Base-by-base conservation (phyloP, 31 red algal genomes). In the Bonnemaisonia californica region DNA sequence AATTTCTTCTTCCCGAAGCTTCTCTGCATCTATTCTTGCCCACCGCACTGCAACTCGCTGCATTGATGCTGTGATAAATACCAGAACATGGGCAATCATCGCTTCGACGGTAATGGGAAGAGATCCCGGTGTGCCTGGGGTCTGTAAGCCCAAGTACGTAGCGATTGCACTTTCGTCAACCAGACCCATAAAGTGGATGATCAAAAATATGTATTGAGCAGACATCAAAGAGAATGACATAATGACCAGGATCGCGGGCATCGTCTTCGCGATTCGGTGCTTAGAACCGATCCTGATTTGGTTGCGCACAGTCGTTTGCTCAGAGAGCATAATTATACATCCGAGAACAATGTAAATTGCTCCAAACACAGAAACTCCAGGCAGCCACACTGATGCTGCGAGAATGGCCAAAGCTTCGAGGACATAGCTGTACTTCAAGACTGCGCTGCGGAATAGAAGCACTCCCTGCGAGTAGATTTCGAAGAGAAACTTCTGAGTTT, bases 211-310 rank as follows among this genome's bases (percentile, higher is more conserved):
- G 34, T 88, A 88, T 38, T 88, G 84, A 7, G 66, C n/a, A 18
- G 84, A 77, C 74, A 88, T 79, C 42, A 79, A 40, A 23, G 73
- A 37, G 39, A 78, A 88, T 4, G 84, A 78, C 21, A 88, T 28
- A 68, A 88, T 75, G 36, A 88, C 37, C 37, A 72, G 31, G 28
- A 78, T 5, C 0, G 74, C 39, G 5, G 84, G 77, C 77, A 81
- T 65, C 41, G 24, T 33, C n/a, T 37, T 66, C 21, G 62, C 30
- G 23, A 68, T 81, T 2, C 16, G 29, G 28, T 64, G 61, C 7
- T 26, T n/a, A 11, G 39, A 34, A 23, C 34, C 23, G 4, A 22
- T 62, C 4, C 0, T 56, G 13, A 23, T 16, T 18, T 24, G 26
- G 62, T 4, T n/a, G 24, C 26, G 5, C 36, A 81, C 11, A 12